A percentile compares a stretch with the other conserved stretches of the same genome.
These are phyloP conservation scores for Curvularia spicifera DNA, from an alignment of 2,329 filamentous ascomycete species.

Conservation along the genomic window DNA sequence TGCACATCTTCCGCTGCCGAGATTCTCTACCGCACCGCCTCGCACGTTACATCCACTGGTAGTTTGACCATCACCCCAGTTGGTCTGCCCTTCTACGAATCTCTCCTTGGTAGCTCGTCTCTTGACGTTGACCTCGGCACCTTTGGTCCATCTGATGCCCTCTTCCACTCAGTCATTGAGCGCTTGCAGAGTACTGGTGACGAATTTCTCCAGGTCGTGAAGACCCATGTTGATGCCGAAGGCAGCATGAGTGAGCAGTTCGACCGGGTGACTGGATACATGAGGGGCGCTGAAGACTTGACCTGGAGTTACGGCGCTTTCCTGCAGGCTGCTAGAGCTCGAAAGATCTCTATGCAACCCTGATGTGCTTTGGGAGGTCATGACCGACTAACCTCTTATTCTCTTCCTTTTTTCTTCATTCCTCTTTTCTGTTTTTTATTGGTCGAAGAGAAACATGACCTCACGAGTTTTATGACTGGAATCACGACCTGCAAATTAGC, in stretches of 20 bases:
- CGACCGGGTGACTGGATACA: slow-evolving; percentile 48
- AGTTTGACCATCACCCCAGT: slow-evolving; percentile 42
- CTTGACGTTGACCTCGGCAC: slow-evolving; percentile 30
- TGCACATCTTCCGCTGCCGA: slow-evolving; percentile 52
- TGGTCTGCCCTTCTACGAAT: slow-evolving; percentile 48
- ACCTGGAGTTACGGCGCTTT: slow-evolving; percentile 57
- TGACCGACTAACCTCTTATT: too few species aligned
- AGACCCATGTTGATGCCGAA: slow-evolving; percentile 47
- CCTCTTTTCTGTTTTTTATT: background rate
- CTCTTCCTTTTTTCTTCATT: background rate
- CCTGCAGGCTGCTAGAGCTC: slow-evolving; percentile 48
- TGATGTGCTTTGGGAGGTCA: slow-evolving; percentile 8
- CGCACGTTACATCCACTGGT: slow-evolving; percentile 35
- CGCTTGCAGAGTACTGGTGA: slow-evolving; percentile 47
- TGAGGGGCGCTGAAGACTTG: slow-evolving; percentile 52
- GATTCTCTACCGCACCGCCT: slow-evolving; percentile 48
- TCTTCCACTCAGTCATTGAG: slow-evolving; percentile 41
- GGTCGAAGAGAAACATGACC: background rate
- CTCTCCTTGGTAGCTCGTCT: slow-evolving; percentile 39
- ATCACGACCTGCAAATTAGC: background rate
- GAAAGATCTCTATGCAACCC: slow-evolving; percentile 23
- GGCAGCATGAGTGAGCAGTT: slow-evolving; percentile 56
- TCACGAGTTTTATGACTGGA: background rate
- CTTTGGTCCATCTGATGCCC: slow-evolving; percentile 36
- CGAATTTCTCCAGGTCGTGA: slow-evolving; percentile 52